A percentile compares a stretch with the other conserved stretches of the same genome.
Evolutionary conservation across 2,329 filamentous ascomycete species (phyloP).

Genomic region (Apiospora arundinis): DNA sequence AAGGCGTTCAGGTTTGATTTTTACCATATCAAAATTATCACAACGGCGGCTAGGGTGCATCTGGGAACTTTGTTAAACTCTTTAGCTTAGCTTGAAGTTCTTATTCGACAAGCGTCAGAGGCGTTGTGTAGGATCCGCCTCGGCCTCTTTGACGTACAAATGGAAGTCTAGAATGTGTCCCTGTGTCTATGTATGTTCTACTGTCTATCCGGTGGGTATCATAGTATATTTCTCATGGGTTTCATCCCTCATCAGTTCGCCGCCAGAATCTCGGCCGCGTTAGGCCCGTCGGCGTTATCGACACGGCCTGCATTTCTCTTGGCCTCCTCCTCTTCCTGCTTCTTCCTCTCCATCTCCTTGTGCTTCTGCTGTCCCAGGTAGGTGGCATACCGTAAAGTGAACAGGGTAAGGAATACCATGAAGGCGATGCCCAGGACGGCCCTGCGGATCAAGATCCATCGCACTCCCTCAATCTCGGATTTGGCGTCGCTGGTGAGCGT

Average conservation of each 20-base stretch:
- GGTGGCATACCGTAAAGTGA: slow-evolving; percentile 65
- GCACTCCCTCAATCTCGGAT: slow-evolving; percentile 87
- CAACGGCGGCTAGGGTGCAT: neutral
- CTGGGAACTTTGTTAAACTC: neutral
- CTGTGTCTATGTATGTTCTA: slow-evolving; percentile 28
- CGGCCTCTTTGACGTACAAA: neutral
- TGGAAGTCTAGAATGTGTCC: slow-evolving; percentile 6
- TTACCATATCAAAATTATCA: neutral
- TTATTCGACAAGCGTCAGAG: neutral
- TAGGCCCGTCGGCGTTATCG: slow-evolving; percentile 54
- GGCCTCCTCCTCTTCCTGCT: slow-evolving; percentile 50
- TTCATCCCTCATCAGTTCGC: slow-evolving; percentile 50
- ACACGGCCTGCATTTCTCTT: slow-evolving; percentile 52
- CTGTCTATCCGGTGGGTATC: slow-evolving; percentile 35
- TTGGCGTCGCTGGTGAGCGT: slow-evolving; percentile 87
- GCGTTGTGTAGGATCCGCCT: neutral
- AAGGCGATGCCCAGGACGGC: slow-evolving; percentile 70
- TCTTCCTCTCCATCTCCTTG: slow-evolving; percentile 51
- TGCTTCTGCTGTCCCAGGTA: slow-evolving; percentile 59
- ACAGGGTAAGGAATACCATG: slow-evolving; percentile 67
- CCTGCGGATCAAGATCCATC: slow-evolving; percentile 79
- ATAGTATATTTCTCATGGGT: slow-evolving; percentile 25
- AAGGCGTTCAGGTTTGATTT: slow-evolving; percentile 27
- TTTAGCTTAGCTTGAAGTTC: neutral
- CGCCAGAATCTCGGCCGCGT: slow-evolving; percentile 63